phyloP scores from a whole-genome alignment of 345 rosid species.

The Gossypium rotundifolium region DNA sequence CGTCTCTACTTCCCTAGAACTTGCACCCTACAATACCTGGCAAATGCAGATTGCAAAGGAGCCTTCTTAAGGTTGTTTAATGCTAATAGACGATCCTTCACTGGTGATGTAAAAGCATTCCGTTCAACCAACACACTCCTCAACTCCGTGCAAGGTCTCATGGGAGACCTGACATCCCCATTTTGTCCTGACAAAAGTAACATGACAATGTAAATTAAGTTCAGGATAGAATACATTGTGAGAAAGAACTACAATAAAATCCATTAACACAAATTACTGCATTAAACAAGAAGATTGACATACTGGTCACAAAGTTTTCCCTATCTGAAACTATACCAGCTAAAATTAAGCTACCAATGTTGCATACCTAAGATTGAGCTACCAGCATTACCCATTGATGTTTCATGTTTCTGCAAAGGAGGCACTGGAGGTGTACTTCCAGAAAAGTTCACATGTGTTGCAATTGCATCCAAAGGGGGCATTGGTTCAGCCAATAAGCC shows the following conservation, averaged over 20 bases:
- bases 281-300: not conserved
- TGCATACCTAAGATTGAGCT: constrained; percentile 1
- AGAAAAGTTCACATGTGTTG: constrained; percentile 52
- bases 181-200: constrained; percentile 58
- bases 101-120: constrained; percentile 69
- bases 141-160: constrained; percentile 51
- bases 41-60: constrained; percentile 79
- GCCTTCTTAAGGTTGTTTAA: constrained; percentile 55
- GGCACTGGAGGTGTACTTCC: constrained; percentile 36
- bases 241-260: not conserved
- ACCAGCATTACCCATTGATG: constrained; percentile 40
- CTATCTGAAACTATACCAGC: not conserved
- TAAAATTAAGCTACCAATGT: not conserved
- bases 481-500: constrained; percentile 76
- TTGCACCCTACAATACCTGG: constrained; percentile 42
- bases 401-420: constrained; percentile 48
- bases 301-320: not conserved
- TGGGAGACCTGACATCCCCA: constrained; percentile 78
- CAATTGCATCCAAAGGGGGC: constrained; percentile 86
- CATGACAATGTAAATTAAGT: not conserved
- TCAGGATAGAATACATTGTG: not conserved
- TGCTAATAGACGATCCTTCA: constrained; percentile 66
- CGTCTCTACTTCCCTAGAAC: constrained; percentile 7
- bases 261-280: not conserved
- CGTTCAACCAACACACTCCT: constrained; percentile 91